phyloP scores from a whole-genome alignment of 2,329 filamentous ascomycete species.

The Purpureocillium takamizusanense region DNA sequence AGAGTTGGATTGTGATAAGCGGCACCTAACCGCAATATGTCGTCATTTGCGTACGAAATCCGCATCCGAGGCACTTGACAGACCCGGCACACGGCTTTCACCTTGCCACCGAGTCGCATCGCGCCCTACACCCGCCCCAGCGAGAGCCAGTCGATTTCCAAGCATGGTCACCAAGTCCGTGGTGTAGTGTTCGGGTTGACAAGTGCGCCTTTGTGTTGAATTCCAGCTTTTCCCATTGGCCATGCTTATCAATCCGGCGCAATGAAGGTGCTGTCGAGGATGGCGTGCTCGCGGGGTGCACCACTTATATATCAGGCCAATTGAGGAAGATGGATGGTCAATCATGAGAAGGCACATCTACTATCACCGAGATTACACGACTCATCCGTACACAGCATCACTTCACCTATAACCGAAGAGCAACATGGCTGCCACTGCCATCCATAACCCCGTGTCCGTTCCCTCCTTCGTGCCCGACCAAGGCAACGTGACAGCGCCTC shows the following conservation, averaged over 20 bases:
- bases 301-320: background rate
- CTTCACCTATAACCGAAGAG: too few species aligned
- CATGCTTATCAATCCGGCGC: conserved; percentile 15
- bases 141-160: background rate
- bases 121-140: background rate
- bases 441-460: conserved; percentile 7
- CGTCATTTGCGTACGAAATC: too few species aligned
- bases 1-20: too few species aligned
- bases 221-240: background rate
- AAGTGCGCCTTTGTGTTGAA: too few species aligned
- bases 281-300: conserved; percentile 14
- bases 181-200: background rate
- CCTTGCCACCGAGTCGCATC: too few species aligned
- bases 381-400: background rate
- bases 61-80: too few species aligned
- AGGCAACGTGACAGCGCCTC: conserved; percentile 3
- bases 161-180: background rate
- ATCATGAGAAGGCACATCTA: too few species aligned
- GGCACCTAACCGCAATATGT: too few species aligned
- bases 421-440: conserved; percentile 14
- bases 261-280: conserved; percentile 5
- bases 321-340: too few species aligned
- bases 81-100: too few species aligned
- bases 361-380: too few species aligned
- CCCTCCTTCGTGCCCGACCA: conserved; percentile 4